A percentile compares a stretch with the other conserved stretches of the same genome.
Evolutionary conservation across 768 basidiomycete genomes (phyloP).

Genomic region (Nidularia sp.): DNA sequence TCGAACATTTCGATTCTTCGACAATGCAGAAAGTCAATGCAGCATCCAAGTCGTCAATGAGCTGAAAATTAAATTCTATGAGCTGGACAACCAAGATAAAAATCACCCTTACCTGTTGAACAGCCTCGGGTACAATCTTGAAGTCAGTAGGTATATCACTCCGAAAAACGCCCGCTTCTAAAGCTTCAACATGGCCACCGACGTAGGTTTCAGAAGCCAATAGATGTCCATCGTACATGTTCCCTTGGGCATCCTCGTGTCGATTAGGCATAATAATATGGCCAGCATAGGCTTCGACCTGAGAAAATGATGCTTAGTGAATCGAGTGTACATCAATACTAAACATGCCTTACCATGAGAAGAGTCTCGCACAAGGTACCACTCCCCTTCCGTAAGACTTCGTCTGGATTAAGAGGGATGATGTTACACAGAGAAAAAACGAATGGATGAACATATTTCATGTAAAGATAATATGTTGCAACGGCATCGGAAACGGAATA

Average conservation of each 20-base stretch:
- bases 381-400: conserved; percentile 92
- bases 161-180: conserved; percentile 97
- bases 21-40: conserved; percentile 86
- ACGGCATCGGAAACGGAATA: conserved; percentile 99
- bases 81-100: conserved; percentile 4
- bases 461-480: conserved; percentile 99
- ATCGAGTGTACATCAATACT: neutral
- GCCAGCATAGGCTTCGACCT: conserved; percentile 95
- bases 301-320: conserved; percentile 3
- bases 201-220: conserved; percentile 97
- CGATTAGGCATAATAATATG: conserved; percentile 97
- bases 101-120: conserved; percentile 57
- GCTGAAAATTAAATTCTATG: conserved; percentile 35
- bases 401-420: conserved; percentile 94
- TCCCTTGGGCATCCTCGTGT: conserved; percentile 89
- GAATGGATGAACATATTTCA: conserved; percentile 99
- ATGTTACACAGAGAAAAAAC: conserved; percentile 99
- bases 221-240: conserved; percentile 95
- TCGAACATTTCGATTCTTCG: conserved; percentile 74
- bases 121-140: conserved; percentile 86
- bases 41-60: conserved; percentile 91
- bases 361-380: conserved; percentile 97
- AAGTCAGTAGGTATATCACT: conserved; percentile 95
- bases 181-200: conserved; percentile 96
- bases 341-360: conserved; percentile 71